A percentile compares a stretch with the other conserved stretches of the same genome.
phyloP scores from a whole-genome alignment of 169 alveolate species.

The Cryptosporidium sp. region DNA sequence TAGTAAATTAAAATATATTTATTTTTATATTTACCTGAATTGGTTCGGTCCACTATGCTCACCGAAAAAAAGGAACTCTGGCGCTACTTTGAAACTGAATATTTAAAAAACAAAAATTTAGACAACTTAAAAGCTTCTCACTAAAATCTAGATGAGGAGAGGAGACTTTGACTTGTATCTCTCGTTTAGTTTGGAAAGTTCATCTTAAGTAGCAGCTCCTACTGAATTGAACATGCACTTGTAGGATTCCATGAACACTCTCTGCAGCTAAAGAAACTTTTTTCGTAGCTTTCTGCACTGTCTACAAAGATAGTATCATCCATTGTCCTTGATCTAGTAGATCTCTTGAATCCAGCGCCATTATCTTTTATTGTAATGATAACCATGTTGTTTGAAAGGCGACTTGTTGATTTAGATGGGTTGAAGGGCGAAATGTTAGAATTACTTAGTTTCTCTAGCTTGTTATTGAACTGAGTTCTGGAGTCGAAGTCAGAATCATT shows the following conservation, averaged over 20 bases:
- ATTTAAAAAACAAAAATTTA: neutral
- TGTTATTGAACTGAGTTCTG: neutral
- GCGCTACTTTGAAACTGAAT: neutral
- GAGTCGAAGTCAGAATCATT: neutral
- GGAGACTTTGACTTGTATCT: too few relatives aligned
- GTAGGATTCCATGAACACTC: constrained; percentile 74
- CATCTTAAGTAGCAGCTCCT: neutral
- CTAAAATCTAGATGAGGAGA: neutral
- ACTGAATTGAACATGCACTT: constrained; percentile 23
- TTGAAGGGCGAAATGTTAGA: constrained; percentile 13
- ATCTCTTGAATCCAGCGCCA: neutral
- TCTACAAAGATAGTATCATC: neutral
- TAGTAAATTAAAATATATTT: neutral
- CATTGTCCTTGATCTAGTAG: neutral
- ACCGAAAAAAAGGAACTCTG: neutral
- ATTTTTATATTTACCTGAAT: neutral
- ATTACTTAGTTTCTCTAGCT: constrained; percentile 17
- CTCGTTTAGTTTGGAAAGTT: neutral
- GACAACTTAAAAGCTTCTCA: neutral
- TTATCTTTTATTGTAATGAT: constrained; percentile 48
- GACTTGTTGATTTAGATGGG: neutral
- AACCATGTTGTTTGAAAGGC: constrained; percentile 25
- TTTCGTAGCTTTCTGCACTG: constrained; percentile 35
- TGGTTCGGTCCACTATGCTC: neutral
- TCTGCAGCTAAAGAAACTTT: constrained; percentile 58